Evolutionary conservation across 164 flowering plant species (phyloP), one percentile per base, ranked within the genome.

Genomic region (Vitis amurensis): DNA sequence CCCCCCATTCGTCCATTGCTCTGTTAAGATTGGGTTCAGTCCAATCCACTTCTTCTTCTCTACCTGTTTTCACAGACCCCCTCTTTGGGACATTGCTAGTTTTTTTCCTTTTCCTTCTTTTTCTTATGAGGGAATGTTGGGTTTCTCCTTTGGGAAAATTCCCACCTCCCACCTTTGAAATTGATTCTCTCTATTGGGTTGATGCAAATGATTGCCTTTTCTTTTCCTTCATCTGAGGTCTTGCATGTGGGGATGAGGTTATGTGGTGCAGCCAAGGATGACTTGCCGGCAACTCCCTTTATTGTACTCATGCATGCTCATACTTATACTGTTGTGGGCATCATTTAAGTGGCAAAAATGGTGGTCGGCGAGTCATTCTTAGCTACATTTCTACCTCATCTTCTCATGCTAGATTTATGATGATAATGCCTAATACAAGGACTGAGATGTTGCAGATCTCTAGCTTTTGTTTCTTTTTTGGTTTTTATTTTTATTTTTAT

Each of bases 241-340:
- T 81, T 76, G 81, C 83, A 84, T 84, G 87, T 65, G 80, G 76
- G 63, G 72, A 78, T 56, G 77, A 84, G 80, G 83, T 50, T 4
- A 63, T 64, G 77, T 68, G 61, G 59, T 80, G 65, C 76, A 84
- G 85, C 85, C 85, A 84, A 84, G 83, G 87, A 80, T 84, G 83
- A 82, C 87, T 84, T 84, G 87, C 87, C 87, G 87, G 81, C 61
- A 50, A 62, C 14, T 2, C n/a, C 27, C 2, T 23, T 23, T 23
- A 23, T 23, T 23, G 27, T 23, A 1, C 27, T 37, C 16, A 2
- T 64, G 14, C n/a, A 14, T 17, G 27, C 27, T 23, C 27, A 23
- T 23, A 23, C 27, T 23, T 23, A 23, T 23, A 23, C 27, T 23
- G 27, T 23, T 2, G 27, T 23, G 27, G 27, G 27, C 27, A 23